A percentile compares a stretch with the other conserved stretches of the same genome.
Evolutionary conservation across 306 rosid species (phyloP).

Genomic region (Vachellia pachyceras): DNA sequence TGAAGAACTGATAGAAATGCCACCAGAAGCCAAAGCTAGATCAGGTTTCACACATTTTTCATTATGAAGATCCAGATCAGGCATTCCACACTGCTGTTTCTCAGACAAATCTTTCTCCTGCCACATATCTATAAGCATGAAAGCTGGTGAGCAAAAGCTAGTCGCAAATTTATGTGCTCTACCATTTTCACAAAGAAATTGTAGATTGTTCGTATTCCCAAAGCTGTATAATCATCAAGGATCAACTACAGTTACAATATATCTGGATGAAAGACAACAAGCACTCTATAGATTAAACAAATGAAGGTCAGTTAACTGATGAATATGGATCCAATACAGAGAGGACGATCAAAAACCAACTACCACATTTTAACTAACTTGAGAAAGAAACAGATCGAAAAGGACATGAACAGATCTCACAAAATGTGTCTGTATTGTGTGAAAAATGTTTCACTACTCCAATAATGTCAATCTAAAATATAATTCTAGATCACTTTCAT

Average conservation of each 20-base stretch:
- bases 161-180: slow-evolving; percentile 93
- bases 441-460: slow-evolving; percentile 32
- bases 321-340: slow-evolving; percentile 28
- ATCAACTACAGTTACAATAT: slow-evolving; percentile 18
- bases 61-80: slow-evolving; percentile 49
- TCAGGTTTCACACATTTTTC: slow-evolving; percentile 43
- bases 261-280: slow-evolving; percentile 29
- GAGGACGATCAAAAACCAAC: background rate
- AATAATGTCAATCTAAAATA: background rate
- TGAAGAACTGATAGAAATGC: slow-evolving; percentile 50
- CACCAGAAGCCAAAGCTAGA: slow-evolving; percentile 46
- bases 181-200: slow-evolving; percentile 92
- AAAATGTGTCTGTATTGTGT: background rate
- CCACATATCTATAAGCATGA: slow-evolving; percentile 78
- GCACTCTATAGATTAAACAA: slow-evolving; percentile 13
- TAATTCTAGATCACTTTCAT: slow-evolving; percentile 12
- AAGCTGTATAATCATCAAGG: slow-evolving; percentile 76
- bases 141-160: slow-evolving; percentile 95
- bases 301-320: background rate
- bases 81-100: slow-evolving; percentile 46
- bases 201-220: slow-evolving; percentile 81
- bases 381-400: slow-evolving; percentile 17
- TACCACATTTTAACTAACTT: slow-evolving; percentile 17
- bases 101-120: slow-evolving; percentile 53
- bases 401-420: slow-evolving; percentile 19